Evolutionary conservation across 2,329 filamentous ascomycete species (phyloP).

Genomic region (Fusarium odoratissimum): DNA sequence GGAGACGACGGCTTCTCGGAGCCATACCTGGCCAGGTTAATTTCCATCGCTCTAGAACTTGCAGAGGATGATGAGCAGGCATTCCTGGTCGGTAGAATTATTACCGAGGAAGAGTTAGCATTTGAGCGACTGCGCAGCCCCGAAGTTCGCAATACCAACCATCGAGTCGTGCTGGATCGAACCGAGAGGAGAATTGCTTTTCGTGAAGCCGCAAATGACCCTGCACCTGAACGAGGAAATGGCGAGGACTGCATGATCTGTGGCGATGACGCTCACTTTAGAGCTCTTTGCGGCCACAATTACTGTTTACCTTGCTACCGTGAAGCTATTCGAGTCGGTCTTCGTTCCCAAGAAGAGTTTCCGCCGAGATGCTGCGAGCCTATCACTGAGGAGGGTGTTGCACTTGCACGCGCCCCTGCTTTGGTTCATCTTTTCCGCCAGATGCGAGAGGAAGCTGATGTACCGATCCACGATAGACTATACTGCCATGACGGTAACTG

Average conservation of each 20-base stretch:
- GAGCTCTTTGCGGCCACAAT: slow-evolving; percentile 26
- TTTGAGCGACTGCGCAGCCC: slow-evolving; percentile 21
- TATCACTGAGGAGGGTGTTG: slow-evolving; percentile 28
- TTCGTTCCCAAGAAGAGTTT: slow-evolving; percentile 34
- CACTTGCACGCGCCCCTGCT: slow-evolving; percentile 16
- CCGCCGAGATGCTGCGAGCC: slow-evolving; percentile 40
- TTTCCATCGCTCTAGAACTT: slow-evolving; percentile 37
- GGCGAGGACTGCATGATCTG: slow-evolving; percentile 37
- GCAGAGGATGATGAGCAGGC: slow-evolving; percentile 31
- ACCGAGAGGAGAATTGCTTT: slow-evolving; percentile 24
- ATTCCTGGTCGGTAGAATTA: slow-evolving; percentile 34
- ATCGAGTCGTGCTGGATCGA: slow-evolving; percentile 23
- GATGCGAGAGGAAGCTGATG: slow-evolving; percentile 21
- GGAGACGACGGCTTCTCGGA: slow-evolving; percentile 11
- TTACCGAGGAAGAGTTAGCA: slow-evolving; percentile 40
- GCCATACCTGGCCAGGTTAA: slow-evolving; percentile 22
- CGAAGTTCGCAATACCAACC: slow-evolving; percentile 22
- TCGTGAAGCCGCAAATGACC: not conserved
- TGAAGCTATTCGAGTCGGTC: slow-evolving; percentile 30
- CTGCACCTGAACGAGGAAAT: not conserved
- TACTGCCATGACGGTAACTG: slow-evolving; percentile 42
- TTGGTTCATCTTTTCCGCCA: slow-evolving; percentile 40
- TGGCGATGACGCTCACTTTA: not conserved
- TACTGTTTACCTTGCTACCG: slow-evolving; percentile 41
- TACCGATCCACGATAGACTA: slow-evolving; percentile 10